phyloP scores from a whole-genome alignment of 345 rosid species.

The Pistacia vera region DNA sequence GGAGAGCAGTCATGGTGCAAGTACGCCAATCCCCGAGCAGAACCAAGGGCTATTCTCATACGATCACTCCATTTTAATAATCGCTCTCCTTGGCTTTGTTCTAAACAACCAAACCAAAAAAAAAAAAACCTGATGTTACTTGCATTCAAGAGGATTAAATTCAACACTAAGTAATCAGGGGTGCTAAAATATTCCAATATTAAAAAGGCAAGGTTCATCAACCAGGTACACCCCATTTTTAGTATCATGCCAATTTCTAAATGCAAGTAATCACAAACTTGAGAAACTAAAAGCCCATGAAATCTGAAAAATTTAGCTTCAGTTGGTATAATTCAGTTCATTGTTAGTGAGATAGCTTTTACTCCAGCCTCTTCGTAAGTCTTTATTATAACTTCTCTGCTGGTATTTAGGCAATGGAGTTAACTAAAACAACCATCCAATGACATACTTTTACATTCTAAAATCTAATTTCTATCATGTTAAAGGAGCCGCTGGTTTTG shows the following conservation, averaged over 20 bases:
- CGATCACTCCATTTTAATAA: slow-evolving; percentile 75
- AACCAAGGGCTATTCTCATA: slow-evolving; percentile 72
- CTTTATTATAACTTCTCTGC: background rate
- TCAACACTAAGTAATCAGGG: background rate
- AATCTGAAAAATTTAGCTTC: background rate
- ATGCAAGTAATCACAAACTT: background rate
- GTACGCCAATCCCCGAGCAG: slow-evolving; percentile 88
- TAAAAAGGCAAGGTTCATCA: background rate
- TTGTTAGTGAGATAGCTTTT: background rate
- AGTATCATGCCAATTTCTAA: background rate
- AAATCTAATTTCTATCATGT: background rate
- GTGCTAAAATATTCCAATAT: background rate
- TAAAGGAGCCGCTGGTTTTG: background rate
- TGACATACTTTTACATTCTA: too few species aligned
- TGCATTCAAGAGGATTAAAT: background rate
- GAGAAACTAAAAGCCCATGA: background rate
- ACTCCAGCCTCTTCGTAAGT: background rate
- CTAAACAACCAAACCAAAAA: slow-evolving; percentile 21
- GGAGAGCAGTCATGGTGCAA: slow-evolving; percentile 93
- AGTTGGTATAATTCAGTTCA: background rate
- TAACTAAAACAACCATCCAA: too few species aligned
- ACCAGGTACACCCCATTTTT: background rate
- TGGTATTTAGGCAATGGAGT: too few species aligned
- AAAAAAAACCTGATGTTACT: background rate
- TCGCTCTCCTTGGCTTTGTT: slow-evolving; percentile 34